phyloP scores from a whole-genome alignment of 805 yeast species.

The Candida insectorum region DNA sequence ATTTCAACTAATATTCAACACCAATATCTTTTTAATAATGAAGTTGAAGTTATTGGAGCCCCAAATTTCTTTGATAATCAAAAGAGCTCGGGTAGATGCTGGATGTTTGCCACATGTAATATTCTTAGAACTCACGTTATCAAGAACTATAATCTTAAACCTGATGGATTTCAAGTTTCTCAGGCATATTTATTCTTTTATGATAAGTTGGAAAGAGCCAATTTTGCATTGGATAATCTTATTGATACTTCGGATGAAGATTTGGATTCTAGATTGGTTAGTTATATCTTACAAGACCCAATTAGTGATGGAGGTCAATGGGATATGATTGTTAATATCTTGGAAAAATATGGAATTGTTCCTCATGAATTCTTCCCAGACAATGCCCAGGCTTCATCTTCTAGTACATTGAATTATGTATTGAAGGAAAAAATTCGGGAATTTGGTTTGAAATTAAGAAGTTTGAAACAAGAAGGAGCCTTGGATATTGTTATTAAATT shows the following conservation, averaged over 20 bases:
- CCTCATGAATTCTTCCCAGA: slow-evolving; percentile 77
- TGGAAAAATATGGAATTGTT: slow-evolving; percentile 77
- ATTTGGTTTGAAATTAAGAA: slow-evolving; percentile 68
- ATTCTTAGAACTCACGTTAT: slow-evolving; percentile 63
- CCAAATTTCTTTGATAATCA: slow-evolving; percentile 51
- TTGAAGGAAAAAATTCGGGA: slow-evolving; percentile 72
- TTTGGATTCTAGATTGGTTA: slow-evolving; percentile 68
- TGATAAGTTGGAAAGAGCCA: slow-evolving; percentile 83
- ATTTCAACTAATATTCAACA: slow-evolving; percentile 16
- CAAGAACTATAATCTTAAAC: slow-evolving; percentile 52
- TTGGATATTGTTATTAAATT: slow-evolving; percentile 32
- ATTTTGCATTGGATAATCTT: slow-evolving; percentile 74
- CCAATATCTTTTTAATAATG: slow-evolving; percentile 34
- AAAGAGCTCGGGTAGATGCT: slow-evolving; percentile 75
- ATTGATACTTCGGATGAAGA: slow-evolving; percentile 64
- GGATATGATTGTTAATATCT: slow-evolving; percentile 74
- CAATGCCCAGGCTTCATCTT: slow-evolving; percentile 52
- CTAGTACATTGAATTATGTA: slow-evolving; percentile 54
- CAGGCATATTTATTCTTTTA: slow-evolving; percentile 79
- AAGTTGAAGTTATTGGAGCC: slow-evolving; percentile 34
- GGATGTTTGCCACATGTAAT: slow-evolving; percentile 85
- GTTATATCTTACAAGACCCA: slow-evolving; percentile 62
- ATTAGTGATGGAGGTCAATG: slow-evolving; percentile 86
- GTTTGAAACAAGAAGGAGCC: slow-evolving; percentile 37
- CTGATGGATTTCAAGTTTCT: slow-evolving; percentile 62